A percentile compares a stretch with the other conserved stretches of the same genome.
phyloP scores from a whole-genome alignment of 371 early-diverging fungal genomes.

The Mucor circinelloides region DNA sequence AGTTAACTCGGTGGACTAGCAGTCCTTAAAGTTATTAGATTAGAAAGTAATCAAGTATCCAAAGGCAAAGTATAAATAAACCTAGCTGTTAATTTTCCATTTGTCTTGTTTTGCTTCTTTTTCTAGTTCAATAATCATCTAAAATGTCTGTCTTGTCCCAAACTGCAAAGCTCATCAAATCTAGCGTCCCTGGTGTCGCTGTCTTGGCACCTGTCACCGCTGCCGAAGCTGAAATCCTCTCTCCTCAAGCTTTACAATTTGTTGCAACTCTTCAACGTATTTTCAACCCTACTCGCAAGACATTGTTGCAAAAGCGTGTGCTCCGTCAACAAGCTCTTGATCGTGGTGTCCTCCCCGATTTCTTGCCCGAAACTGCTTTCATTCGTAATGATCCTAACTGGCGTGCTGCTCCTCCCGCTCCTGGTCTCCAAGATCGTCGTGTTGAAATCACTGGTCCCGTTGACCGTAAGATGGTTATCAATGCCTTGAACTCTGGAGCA shows the following conservation, averaged over 20 bases:
- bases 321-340: constrained; percentile 81
- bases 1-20: constrained; percentile 12
- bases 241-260: constrained; percentile 81
- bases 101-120: constrained; percentile 7
- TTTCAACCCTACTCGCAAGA: constrained; percentile 87
- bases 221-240: constrained; percentile 73
- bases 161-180: constrained; percentile 13
- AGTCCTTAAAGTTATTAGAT: constrained; percentile 1
- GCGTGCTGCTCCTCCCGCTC: constrained; percentile 90
- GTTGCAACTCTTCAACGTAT: constrained; percentile 85
- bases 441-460: constrained; percentile 98
- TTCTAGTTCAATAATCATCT: neutral
- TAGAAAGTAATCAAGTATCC: neutral
- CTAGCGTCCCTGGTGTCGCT: constrained; percentile 34
- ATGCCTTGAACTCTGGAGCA: constrained; percentile 94
- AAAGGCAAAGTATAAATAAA: neutral
- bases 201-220: constrained; percentile 36
- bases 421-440: constrained; percentile 89
- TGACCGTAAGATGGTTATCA: constrained; percentile 98
- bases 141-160: constrained; percentile 10
- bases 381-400: constrained; percentile 90
- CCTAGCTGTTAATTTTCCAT: neutral
- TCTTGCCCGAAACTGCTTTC: constrained; percentile 90
- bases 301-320: constrained; percentile 75
- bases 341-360: constrained; percentile 84